These are phyloP conservation scores for Sedum album DNA, from an alignment of 164 flowering plant genomes.

Conservation along the genomic window DNA sequence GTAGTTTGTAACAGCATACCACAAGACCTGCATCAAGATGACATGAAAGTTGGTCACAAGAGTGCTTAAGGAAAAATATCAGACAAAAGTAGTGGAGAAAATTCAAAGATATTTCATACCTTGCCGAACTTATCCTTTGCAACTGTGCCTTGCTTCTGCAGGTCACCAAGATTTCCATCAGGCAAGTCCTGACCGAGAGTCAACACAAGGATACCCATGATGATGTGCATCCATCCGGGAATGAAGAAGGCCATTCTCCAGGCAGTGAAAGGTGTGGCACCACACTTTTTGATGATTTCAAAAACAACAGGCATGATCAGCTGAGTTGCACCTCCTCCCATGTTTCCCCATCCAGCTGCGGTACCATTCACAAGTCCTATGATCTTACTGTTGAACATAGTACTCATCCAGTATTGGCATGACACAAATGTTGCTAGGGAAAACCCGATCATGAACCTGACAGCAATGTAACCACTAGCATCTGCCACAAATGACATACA, in stretches of 20 bases:
- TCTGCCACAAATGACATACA: slow-evolving; percentile 47
- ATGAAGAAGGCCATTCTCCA: slow-evolving; percentile 87
- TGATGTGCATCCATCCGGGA: slow-evolving; percentile 30
- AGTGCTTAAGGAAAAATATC: too few species aligned
- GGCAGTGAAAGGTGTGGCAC: slow-evolving; percentile 61
- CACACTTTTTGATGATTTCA: slow-evolving; percentile 15
- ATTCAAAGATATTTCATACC: slow-evolving; percentile 63
- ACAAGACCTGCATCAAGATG: slow-evolving; percentile 31
- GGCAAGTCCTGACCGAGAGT: slow-evolving; percentile 25
- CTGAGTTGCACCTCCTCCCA: slow-evolving; percentile 89
- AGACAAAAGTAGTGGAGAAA: too few species aligned
- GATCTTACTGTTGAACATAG: slow-evolving; percentile 39
- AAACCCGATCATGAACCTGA: slow-evolving; percentile 14
- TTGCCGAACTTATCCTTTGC: slow-evolving; percentile 13
- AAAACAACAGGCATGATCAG: slow-evolving; percentile 61
- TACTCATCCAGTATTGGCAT: not conserved
- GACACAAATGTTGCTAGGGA: not conserved
- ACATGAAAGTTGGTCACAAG: not conserved
- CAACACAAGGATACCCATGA: not conserved
- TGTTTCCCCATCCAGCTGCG: slow-evolving; percentile 23
- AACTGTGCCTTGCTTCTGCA: slow-evolving; percentile 54
- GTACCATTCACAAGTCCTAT: slow-evolving; percentile 79
- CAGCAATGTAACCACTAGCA: slow-evolving; percentile 35
- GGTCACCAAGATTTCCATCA: slow-evolving; percentile 51
- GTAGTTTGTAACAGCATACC: slow-evolving; percentile 67